Evolutionary conservation across 768 basidiomycete species (phyloP).

Genomic region (Trametes sanguinea): DNA sequence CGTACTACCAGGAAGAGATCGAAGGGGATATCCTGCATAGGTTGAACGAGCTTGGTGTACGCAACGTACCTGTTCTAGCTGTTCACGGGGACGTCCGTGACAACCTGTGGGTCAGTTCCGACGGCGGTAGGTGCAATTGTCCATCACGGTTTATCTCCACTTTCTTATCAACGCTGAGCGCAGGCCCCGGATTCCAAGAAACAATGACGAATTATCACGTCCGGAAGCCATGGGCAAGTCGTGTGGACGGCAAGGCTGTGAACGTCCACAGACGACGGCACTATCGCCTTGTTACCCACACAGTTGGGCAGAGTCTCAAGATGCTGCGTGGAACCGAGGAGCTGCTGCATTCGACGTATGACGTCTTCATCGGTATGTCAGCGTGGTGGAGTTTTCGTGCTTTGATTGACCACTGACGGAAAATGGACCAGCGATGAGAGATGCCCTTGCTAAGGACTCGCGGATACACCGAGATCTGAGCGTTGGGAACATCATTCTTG

Average conservation of each 20-base stretch:
- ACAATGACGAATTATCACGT: neutral
- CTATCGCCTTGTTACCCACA: neutral
- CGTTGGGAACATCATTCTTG: conserved; percentile 11
- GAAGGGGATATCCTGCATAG: conserved; percentile 3
- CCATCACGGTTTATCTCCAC: no score
- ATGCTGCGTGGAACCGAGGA: conserved; percentile 7
- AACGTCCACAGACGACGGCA: neutral
- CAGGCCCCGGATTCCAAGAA: neutral
- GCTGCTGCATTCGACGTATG: neutral
- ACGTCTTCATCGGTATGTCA: conserved; percentile 4
- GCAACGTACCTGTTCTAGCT: conserved; percentile 1
- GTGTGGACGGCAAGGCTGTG: neutral
- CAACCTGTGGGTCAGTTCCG: neutral
- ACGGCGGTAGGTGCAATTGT: no score
- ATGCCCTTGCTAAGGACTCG: neutral
- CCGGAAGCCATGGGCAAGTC: neutral
- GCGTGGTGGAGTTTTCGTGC: neutral
- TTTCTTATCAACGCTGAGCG: no score
- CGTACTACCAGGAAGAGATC: neutral
- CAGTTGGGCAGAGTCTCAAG: neutral
- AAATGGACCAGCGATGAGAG: conserved; percentile 7
- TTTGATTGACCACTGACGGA: neutral
- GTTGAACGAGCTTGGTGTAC: neutral
- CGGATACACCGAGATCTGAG: conserved; percentile 12
- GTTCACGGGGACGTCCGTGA: conserved; percentile 6